Evolutionary conservation across 768 basidiomycete genomes (phyloP).

Genomic region (Daedaleopsis sinensis): DNA sequence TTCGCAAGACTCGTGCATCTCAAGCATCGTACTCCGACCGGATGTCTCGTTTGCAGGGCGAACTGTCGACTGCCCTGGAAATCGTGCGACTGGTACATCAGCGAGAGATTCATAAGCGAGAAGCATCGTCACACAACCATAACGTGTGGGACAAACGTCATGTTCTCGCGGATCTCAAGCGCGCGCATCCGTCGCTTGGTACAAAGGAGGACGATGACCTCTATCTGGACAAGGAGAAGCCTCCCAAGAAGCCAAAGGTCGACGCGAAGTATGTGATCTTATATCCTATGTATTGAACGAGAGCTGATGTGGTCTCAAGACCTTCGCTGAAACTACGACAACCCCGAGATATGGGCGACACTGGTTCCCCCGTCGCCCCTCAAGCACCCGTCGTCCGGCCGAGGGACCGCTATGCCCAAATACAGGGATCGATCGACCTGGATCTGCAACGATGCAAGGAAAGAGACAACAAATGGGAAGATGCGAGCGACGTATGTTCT

Average conservation of each 20-base stretch:
- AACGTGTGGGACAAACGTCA: slow-evolving; percentile 81
- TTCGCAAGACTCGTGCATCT: slow-evolving; percentile 91
- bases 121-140: slow-evolving; percentile 56
- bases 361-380: slow-evolving; percentile 43
- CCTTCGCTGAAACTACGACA: slow-evolving; percentile 55
- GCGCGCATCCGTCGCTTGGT: slow-evolving; percentile 64
- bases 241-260: slow-evolving; percentile 58
- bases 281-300: background rate
- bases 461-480: slow-evolving; percentile 82
- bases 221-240: slow-evolving; percentile 70
- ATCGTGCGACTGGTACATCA: slow-evolving; percentile 68
- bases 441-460: slow-evolving; percentile 63
- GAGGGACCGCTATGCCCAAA: slow-evolving; percentile 62
- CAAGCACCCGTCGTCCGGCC: slow-evolving; percentile 60
- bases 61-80: slow-evolving; percentile 72
- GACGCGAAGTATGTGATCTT: slow-evolving; percentile 29
- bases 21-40: slow-evolving; percentile 91
- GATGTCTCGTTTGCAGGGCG: slow-evolving; percentile 76
- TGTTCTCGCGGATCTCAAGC: slow-evolving; percentile 77
- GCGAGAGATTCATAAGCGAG: slow-evolving; percentile 80
- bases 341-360: slow-evolving; percentile 46
- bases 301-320: slow-evolving; percentile 36
- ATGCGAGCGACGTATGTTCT: slow-evolving; percentile 72
- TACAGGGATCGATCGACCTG: slow-evolving; percentile 66
- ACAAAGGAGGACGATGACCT: slow-evolving; percentile 73